Evolutionary conservation across 495 filamentous ascomycete species (phyloP), one percentile per base, ranked within the genome.

Genomic region (Hypoxylon subgilvum): DNA sequence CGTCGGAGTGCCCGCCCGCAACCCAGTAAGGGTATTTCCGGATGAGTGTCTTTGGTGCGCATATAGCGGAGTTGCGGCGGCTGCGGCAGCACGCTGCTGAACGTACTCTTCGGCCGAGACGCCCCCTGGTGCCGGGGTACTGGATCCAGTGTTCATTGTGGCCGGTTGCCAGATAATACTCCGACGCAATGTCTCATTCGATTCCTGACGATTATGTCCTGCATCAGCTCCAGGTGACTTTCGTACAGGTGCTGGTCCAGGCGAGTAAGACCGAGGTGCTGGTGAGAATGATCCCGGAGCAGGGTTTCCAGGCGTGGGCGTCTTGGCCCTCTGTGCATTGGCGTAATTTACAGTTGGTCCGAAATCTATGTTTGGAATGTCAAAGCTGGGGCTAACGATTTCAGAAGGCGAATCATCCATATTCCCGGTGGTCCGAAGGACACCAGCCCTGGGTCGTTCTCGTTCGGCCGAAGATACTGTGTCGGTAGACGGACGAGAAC

Each of bases 101-200:
- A 97, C 90, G 72, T 85, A 96, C 66, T 96, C 85, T 66, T 96
- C 91, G 13, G 93, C 70, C 0, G 79, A 76, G 2, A 80, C 32
- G 0, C 57, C 57, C 2, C 61, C 53, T 65, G 32, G 82, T 76
- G 19, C 85, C 61, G 67, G 76, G 70, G 59, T 69, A 21, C 71
- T 61, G 68, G 66, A 41, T 1, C 79, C 76, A 21, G 78, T 72
- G 51, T 44, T 74, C 61, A 63, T 52, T 34, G 63, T 72, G 19
- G 84, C 88, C 13, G 92, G 92, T 52, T 92, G 88, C 93, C 92
- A 97, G 13, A 86, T 69, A 43, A 92, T 72, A 57, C 80, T 89
- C 52, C 86, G 81, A 49, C 83, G 82, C 36, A 74, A 52, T 1
- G 74, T 76, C 38, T 81, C 78, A 27, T 76, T 71, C 1, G 79